phyloP scores from a whole-genome alignment of 2,329 filamentous ascomycete species.

The Hymenoscyphus scutula region DNA sequence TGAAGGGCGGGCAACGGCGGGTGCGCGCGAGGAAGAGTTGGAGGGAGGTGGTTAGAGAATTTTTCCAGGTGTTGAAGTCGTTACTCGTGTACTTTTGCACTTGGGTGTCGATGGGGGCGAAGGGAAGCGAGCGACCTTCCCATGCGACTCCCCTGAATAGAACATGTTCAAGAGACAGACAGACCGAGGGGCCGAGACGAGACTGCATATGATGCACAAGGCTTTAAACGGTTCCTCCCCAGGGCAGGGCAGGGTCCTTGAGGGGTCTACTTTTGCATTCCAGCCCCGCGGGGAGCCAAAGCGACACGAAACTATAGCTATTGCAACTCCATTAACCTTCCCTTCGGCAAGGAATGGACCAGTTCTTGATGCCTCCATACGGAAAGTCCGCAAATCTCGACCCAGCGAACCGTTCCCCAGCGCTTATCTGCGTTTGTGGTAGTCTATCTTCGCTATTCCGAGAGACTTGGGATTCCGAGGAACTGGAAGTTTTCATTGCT shows the following conservation, averaged over 20 bases:
- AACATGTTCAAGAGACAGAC: too few relatives aligned
- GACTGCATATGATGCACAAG: neutral
- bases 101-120: neutral
- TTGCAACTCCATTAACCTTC: neutral
- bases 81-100: neutral
- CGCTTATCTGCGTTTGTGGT: neutral
- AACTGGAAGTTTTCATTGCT: neutral
- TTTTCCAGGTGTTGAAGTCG: neutral
- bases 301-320: neutral
- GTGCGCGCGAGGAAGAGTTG: neutral
- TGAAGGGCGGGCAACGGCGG: neutral
- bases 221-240: neutral
- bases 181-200: neutral
- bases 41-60: neutral
- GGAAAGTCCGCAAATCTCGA: neutral
- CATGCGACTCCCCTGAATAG: conserved; percentile 1
- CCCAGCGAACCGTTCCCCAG: neutral
- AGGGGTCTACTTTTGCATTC: neutral
- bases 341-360: neutral
- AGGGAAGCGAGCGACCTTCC: neutral
- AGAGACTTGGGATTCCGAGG: neutral
- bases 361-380: neutral
- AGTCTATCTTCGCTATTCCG: neutral
- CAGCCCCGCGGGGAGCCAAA: neutral
- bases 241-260: too few relatives aligned